Percentiles rank a stretch among this genome's conserved stretches.
Conservation (phyloP, 441 rosid species). For the Biscutella laevigata region DNA sequence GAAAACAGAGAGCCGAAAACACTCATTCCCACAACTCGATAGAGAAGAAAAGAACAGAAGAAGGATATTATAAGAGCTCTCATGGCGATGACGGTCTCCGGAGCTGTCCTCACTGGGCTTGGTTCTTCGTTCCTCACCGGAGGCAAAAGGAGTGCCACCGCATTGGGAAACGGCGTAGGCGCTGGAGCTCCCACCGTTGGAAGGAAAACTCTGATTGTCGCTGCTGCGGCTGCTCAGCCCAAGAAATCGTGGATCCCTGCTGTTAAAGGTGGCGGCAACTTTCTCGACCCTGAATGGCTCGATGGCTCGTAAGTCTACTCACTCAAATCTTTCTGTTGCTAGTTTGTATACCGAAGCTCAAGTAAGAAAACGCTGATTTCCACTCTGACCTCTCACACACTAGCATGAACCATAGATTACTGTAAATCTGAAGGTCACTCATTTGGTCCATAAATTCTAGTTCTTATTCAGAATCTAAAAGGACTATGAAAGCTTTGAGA, state of each 20-base stretch:
- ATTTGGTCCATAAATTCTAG: neutral
- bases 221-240: slow-evolving; percentile 41
- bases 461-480: neutral
- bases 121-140: slow-evolving; percentile 73
- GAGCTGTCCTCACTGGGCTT: slow-evolving; percentile 62
- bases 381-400: neutral
- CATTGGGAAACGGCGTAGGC: slow-evolving; percentile 27
- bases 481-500: neutral
- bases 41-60: neutral
- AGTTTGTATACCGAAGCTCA: too few relatives aligned
- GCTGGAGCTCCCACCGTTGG: slow-evolving; percentile 15
- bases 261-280: slow-evolving; percentile 79
- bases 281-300: slow-evolving; percentile 91
- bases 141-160: slow-evolving; percentile 33
- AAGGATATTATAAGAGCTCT: neutral
- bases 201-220: slow-evolving; percentile 39
- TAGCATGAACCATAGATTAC: neutral
- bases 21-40: neutral
- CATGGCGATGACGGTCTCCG: slow-evolving; percentile 52
- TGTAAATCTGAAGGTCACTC: neutral
- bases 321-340: neutral
- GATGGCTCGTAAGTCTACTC: slow-evolving; percentile 83
- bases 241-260: slow-evolving; percentile 93
- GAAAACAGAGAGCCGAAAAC: slow-evolving; percentile 4
- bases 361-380: neutral